Percentiles rank a stretch among this genome's conserved stretches.
These are phyloP conservation scores for Trichoderma asperelloides DNA, from an alignment of 495 filamentous ascomycete genomes.

Conservation along the genomic window DNA sequence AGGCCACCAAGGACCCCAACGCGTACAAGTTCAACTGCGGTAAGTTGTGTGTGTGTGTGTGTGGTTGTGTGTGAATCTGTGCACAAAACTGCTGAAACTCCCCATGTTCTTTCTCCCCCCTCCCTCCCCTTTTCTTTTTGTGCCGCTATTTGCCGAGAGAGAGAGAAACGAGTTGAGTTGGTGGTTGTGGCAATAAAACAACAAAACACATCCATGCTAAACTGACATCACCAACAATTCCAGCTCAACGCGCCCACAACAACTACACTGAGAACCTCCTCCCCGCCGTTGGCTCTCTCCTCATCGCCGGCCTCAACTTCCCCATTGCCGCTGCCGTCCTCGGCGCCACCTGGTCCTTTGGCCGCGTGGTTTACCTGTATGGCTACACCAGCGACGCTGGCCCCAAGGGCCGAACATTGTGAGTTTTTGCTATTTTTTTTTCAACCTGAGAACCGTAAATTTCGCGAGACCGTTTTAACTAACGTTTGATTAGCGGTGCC, in stretches of 20 bases:
- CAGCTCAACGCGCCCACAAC: slow-evolving; percentile 60
- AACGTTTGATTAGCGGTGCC: slow-evolving; percentile 14
- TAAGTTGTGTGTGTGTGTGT: too few relatives aligned
- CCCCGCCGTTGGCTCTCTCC: slow-evolving; percentile 47
- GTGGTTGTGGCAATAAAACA: slow-evolving; percentile 31
- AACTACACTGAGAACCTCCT: slow-evolving; percentile 63
- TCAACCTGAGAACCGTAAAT: too few relatives aligned
- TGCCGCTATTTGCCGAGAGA: neutral
- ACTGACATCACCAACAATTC: neutral
- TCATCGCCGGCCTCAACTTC: slow-evolving; percentile 47
- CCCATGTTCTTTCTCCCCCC: too few relatives aligned
- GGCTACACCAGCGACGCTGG: slow-evolving; percentile 48
- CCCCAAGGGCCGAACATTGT: slow-evolving; percentile 24
- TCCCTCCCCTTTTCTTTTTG: too few relatives aligned
- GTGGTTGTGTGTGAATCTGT: too few relatives aligned
- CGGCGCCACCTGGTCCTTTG: slow-evolving; percentile 47
- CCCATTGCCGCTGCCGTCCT: slow-evolving; percentile 44
- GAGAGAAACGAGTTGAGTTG: too few relatives aligned
- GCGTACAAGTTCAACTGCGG: slow-evolving; percentile 44
- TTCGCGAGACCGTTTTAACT: too few relatives aligned
- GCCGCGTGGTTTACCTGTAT: slow-evolving; percentile 44
- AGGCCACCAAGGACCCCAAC: slow-evolving; percentile 46
- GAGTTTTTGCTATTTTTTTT: slow-evolving; percentile 8
- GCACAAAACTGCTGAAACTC: too few relatives aligned
- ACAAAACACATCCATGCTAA: neutral